Base-by-base conservation (phyloP, 2,329 filamentous ascomycete species). In the Claviceps citrina region DNA sequence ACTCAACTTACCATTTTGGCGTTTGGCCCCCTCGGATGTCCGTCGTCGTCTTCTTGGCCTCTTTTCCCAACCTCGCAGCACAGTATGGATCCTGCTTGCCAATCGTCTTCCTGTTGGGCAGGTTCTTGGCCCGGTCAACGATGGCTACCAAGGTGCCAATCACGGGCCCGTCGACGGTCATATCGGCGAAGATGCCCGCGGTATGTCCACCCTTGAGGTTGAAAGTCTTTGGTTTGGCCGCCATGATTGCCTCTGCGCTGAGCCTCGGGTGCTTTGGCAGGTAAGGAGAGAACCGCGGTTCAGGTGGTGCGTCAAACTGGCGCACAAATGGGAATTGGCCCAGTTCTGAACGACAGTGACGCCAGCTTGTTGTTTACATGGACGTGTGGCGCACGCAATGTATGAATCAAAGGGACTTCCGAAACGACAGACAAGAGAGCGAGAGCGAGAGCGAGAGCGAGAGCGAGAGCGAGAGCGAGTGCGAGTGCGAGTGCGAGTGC, bases 11-110 rank as follows among this genome's bases (percentile, higher is more conserved):
- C 91, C 91, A 98, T 72, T 75, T 80, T 7, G 91, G 91, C 30
- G 91, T 96, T 63, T 98, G 91, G 31, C 91, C 91, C 47, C 91
- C 91, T 55, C 91, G 74, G 51, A 89, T 78, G 61, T 98, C 91
- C 4, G 89, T 95, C 31, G 81, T 81, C 3, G 91, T 98, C 70
- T 95, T 95, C 67, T 93, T 93, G 36, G 91, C 91, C 62, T 96
- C 87, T 61, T 98, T 98, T 26, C 89, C 91, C 34, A 98, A 65
- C 40, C 91, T 73, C 25, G 86, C 87, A 28, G 91, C 91, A 62
- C 87, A 95, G 61, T 96, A 98, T 0, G 91, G 89, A 57, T 96
- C 87, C 65, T 98, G 91, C 64, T 98, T 98, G 41, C 91, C 91
- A 68, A 98, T 95, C 5, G 86, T 91, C 67, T 93, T 93, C 51